Evolutionary conservation across 106 monocot genomes (phyloP), one percentile per base, ranked within the genome.

Genomic region (Dioscorea alata): DNA sequence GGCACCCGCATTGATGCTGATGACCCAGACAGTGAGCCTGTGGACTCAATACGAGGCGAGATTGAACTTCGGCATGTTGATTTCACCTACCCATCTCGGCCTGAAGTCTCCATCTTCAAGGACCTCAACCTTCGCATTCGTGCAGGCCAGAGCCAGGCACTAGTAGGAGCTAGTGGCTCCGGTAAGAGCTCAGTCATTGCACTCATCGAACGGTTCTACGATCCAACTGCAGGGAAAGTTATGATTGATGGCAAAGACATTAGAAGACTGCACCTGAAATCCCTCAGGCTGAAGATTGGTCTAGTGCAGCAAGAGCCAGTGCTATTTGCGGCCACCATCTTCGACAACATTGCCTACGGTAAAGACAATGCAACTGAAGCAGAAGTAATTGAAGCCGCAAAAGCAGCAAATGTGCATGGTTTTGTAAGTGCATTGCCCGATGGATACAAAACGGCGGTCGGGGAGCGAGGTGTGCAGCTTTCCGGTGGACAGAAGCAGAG

Each of bases 101-200:
- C 86, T 16, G 90, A 90, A 33, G 70, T 90, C 31, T 48, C 63
- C 23, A 80, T 90, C 24, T 90, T 90, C 75, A 90, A 90, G 67
- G 90, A 90, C 63, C 74, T 90, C 61, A 90, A 79, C 70, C 75
- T 90, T 23, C 71, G 74, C 12, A 90, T 90, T 58, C 77, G 82
- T 2, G 80, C 83, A 4, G 90, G 86, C 18, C 90, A 82, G 35
- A 90, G 90, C 58, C 82, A 83, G 54, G 90, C 90, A 23, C 80
- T 99, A 8, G 93, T 99, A 7, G 99, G 99, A 20, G 80, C 93
- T 3, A 99, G 99, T 35, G 99, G 99, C 0, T 99, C 99, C 4
- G 99, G 99, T 13, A 99, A 99, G 75, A 93, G 93, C 70, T 83
- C 99, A 10, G 78, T 99, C 57, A 83, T 99, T 19, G 84, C 85